Conservation (phyloP, 345 rosid genomes). For the Ricinus communis region DNA sequence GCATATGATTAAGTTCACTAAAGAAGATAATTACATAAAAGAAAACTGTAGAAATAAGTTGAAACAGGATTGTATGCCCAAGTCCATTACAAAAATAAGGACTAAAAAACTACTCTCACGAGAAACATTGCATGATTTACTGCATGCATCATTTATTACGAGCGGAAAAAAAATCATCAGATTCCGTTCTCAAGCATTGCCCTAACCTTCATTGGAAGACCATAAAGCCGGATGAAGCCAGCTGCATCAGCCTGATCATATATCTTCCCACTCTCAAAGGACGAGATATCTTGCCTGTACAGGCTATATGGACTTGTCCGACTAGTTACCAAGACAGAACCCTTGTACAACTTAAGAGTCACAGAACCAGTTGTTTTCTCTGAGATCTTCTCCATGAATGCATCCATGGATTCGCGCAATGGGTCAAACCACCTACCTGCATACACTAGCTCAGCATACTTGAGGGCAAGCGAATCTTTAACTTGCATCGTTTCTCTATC, state of each 20-base stretch:
- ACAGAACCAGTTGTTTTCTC: conserved; percentile 75
- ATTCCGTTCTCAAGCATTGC: conserved; percentile 76
- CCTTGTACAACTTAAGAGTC: conserved; percentile 76
- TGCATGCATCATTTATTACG: not conserved
- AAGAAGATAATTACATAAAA: too few species aligned
- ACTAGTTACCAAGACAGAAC: conserved; percentile 60
- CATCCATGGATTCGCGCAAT: conserved; percentile 73
- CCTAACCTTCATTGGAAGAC: conserved; percentile 79
- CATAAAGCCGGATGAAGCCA: conserved; percentile 74
- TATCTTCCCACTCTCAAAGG: conserved; percentile 78
- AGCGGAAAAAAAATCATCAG: conserved; percentile 12
- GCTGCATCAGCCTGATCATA: conserved; percentile 94
- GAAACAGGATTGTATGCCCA: too few species aligned
- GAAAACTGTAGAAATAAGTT: too few species aligned
- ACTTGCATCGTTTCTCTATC: conserved; percentile 82
- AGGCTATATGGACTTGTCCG: conserved; percentile 71
- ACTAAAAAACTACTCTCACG: not conserved
- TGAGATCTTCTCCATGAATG: conserved; percentile 81
- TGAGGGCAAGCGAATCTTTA: conserved; percentile 73
- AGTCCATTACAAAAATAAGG: too few species aligned
- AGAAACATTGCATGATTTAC: too few species aligned
- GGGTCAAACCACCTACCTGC: conserved; percentile 98
- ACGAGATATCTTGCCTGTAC: conserved; percentile 85
- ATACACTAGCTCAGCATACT: conserved; percentile 87
- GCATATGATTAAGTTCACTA: too few species aligned